These are phyloP conservation scores for Trypanosoma brucei DNA, from an alignment of 208 protist genomes.

Conservation along the genomic window DNA sequence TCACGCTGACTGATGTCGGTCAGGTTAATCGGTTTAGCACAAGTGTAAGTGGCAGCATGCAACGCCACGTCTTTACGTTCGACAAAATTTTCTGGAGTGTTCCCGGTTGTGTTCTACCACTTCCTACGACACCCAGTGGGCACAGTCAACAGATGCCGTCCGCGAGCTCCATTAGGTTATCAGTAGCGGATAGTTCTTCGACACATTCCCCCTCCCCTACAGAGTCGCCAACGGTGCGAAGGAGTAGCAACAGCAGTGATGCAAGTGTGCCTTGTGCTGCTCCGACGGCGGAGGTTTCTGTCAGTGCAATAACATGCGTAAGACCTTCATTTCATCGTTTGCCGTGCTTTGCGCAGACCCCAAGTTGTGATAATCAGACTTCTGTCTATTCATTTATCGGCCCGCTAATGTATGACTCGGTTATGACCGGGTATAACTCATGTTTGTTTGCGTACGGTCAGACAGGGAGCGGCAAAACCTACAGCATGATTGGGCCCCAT, in stretches of 20 bases:
- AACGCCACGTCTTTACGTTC: slow-evolving; percentile 60
- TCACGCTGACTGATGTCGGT: slow-evolving; percentile 50
- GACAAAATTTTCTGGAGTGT: slow-evolving; percentile 80
- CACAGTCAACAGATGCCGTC: not conserved
- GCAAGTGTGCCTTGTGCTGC: not conserved
- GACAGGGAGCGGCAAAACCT: slow-evolving; percentile 88
- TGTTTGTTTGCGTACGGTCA: slow-evolving; percentile 91
- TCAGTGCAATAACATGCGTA: not conserved
- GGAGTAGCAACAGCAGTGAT: slow-evolving; percentile 9
- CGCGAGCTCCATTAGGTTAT: not conserved
- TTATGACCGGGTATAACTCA: slow-evolving; percentile 84
- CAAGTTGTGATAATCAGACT: slow-evolving; percentile 62
- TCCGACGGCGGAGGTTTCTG: not conserved
- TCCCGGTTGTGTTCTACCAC: slow-evolving; percentile 36
- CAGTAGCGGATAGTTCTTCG: slow-evolving; percentile 5
- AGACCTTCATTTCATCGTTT: slow-evolving; percentile 13
- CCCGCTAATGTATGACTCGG: slow-evolving; percentile 55
- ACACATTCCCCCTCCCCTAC: not conserved
- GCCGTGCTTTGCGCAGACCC: slow-evolving; percentile 44
- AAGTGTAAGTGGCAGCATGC: slow-evolving; percentile 13
- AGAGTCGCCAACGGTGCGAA: not conserved
- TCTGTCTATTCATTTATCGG: slow-evolving; percentile 76
- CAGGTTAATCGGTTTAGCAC: not conserved
- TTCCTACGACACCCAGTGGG: slow-evolving; percentile 16
- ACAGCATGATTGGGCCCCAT: slow-evolving; percentile 84